phyloP scores from a whole-genome alignment of 179 eudicot genomes.

The Carnegiea gigantea region DNA sequence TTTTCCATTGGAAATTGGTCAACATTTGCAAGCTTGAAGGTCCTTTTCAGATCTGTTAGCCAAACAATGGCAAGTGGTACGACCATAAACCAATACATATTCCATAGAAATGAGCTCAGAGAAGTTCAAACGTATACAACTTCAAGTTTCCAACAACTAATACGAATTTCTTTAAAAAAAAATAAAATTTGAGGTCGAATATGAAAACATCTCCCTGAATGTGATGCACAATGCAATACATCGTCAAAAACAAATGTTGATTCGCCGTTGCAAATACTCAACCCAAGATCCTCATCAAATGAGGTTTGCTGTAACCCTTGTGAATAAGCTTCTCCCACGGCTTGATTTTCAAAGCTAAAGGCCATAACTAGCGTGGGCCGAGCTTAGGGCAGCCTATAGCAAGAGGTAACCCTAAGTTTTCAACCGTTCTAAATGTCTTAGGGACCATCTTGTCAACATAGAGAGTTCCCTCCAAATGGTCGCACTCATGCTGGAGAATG shows the following conservation, averaged over 20 bases:
- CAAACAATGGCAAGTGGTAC: too few species aligned
- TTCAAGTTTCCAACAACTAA: background rate
- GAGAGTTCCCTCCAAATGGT: slow-evolving; percentile 85
- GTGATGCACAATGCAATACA: background rate
- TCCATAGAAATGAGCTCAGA: too few species aligned
- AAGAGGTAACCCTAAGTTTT: slow-evolving; percentile 85
- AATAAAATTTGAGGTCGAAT: background rate
- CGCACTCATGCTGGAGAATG: slow-evolving; percentile 95
- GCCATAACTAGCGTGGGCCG: slow-evolving; percentile 47
- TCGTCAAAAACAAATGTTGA: background rate
- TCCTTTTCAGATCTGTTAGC: too few species aligned
- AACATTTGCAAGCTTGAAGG: too few species aligned
- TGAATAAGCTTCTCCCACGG: slow-evolving; percentile 5
- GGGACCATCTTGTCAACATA: slow-evolving; percentile 86
- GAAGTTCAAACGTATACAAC: background rate
- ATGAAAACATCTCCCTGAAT: background rate
- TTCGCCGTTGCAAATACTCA: background rate
- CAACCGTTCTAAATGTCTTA: slow-evolving; percentile 72
- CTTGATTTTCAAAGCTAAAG: background rate
- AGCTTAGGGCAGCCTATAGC: slow-evolving; percentile 75
- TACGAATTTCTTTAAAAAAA: too few species aligned
- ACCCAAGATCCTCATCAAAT: background rate
- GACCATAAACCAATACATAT: too few species aligned
- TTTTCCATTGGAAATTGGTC: too few species aligned
- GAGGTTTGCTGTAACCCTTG: background rate